A percentile compares a stretch with the other conserved stretches of the same genome.
Evolutionary conservation across 352 stramenopile genomes (phyloP).

Genomic region (Phytophthora syringae): DNA sequence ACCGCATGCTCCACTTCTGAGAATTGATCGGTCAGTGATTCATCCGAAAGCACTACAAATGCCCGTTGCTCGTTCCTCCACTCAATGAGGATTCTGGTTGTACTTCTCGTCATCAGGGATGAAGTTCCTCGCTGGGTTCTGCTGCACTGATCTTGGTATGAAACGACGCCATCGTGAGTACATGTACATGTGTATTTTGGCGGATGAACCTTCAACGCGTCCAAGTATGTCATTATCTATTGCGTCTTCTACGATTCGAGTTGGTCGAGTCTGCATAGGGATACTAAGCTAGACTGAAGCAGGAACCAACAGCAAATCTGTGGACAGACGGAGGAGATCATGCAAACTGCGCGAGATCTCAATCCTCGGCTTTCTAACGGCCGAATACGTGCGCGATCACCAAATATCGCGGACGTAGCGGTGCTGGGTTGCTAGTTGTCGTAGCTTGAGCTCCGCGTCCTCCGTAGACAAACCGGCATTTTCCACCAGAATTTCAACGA

Average conservation of each 20-base stretch:
- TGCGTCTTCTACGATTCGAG: conserved; percentile 13
- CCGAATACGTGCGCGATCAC: conserved; percentile 39
- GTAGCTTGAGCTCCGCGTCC: conserved; percentile 67
- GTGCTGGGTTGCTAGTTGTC: conserved; percentile 62
- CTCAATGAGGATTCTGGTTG: conserved; percentile 6
- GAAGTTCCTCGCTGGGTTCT: no score
- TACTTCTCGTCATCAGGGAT: no score
- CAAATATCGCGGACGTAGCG: conserved; percentile 93
- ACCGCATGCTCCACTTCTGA: background rate
- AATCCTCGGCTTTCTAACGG: conserved; percentile 7
- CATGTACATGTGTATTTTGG: no score
- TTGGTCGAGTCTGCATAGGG: conserved; percentile 14
- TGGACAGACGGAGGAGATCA: conserved; percentile 39
- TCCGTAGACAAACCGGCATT: conserved; percentile 61
- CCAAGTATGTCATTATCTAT: conserved; percentile 24
- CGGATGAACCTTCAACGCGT: no score
- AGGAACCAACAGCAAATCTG: background rate
- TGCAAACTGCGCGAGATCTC: conserved; percentile 2
- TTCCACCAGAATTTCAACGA: conserved; percentile 82
- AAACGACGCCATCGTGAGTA: conserved; percentile 1
- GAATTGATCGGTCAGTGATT: conserved; percentile 15
- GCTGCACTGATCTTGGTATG: background rate
- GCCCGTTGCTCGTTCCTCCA: conserved; percentile 10
- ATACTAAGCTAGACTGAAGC: conserved; percentile 3
- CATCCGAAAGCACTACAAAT: conserved; percentile 14